phyloP scores from a whole-genome alignment of 1,284 basidiomycete species.

The Marasmius tenuissimus region DNA sequence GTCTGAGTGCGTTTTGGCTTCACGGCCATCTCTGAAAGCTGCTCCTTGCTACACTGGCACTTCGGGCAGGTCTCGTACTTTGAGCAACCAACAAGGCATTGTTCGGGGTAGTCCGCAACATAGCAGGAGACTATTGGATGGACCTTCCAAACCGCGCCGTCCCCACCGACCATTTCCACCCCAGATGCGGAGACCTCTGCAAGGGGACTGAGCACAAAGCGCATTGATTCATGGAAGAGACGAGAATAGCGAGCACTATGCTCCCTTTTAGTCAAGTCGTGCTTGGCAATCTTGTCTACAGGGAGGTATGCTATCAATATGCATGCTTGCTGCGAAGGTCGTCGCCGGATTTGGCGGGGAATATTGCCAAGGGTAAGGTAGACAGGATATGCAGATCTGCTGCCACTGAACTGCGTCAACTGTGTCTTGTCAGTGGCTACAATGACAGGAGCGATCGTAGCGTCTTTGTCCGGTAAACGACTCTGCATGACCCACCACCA shows the following conservation, averaged over 20 bases:
- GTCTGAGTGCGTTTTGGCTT: background rate
- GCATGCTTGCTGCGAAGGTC: conserved; percentile 17
- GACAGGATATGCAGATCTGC: conserved; percentile 21
- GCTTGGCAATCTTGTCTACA: conserved; percentile 10
- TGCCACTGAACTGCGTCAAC: conserved; percentile 18
- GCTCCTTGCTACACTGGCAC: conserved; percentile 1
- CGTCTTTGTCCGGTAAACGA: conserved; percentile 16
- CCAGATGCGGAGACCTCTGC: conserved; percentile 5
- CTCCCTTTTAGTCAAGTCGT: background rate
- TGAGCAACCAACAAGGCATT: conserved; percentile 15
- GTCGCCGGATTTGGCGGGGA: conserved; percentile 15
- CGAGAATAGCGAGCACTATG: background rate
- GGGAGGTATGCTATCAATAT: conserved; percentile 25
- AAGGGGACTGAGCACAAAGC: conserved; percentile 16
- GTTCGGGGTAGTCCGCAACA: conserved; percentile 22
- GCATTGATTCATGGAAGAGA: conserved; percentile 19
- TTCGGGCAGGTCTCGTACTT: conserved; percentile 15
- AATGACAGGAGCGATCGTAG: conserved; percentile 18
- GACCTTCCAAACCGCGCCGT: conserved; percentile 6
- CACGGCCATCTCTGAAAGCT: background rate
- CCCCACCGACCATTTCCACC: conserved; percentile 13
- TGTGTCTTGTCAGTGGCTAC: too few relatives aligned
- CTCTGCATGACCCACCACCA: conserved; percentile 24
- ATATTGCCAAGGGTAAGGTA: conserved; percentile 27
- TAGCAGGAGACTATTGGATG: conserved; percentile 15